Percentiles rank a stretch among this genome's conserved stretches.
These are phyloP conservation scores for Claviceps cyperi DNA, from an alignment of 2,329 filamentous ascomycete genomes.

Conservation along the genomic window DNA sequence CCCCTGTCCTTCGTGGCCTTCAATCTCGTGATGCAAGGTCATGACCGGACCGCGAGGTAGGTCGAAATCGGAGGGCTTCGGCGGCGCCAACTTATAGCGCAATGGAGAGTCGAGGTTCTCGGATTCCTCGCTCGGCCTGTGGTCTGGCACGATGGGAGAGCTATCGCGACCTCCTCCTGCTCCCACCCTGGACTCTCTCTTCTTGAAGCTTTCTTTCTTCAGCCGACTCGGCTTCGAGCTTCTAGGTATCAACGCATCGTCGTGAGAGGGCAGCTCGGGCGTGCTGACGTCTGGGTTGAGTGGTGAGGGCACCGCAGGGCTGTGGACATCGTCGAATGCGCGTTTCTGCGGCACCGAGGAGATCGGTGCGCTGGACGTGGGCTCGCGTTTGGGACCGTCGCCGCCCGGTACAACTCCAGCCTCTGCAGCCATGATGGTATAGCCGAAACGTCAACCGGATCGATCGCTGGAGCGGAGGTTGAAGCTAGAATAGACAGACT, in stretches of 20 bases:
- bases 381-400: conserved; percentile 25
- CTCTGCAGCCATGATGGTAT: conserved; percentile 1
- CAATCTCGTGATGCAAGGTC: conserved; percentile 38
- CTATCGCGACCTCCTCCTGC: conserved; percentile 32
- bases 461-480: background rate
- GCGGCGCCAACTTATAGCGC: conserved; percentile 49
- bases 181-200: conserved; percentile 46
- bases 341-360: conserved; percentile 49
- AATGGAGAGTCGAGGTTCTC: conserved; percentile 33
- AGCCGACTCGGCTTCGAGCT: conserved; percentile 28
- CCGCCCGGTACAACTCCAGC: conserved; percentile 21
- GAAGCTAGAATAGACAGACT: background rate
- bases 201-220: conserved; percentile 56
- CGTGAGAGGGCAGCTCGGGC: conserved; percentile 23
- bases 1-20: conserved; percentile 31
- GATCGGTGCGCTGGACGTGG: conserved; percentile 24
- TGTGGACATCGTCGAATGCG: conserved; percentile 52
- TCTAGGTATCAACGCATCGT: conserved; percentile 28
- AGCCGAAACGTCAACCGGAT: no score
- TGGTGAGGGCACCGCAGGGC: conserved; percentile 57
- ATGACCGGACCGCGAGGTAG: conserved; percentile 42
- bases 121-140: conserved; percentile 27
- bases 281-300: conserved; percentile 51
- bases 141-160: conserved; percentile 42
- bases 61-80: conserved; percentile 48